Evolutionary conservation across 2,329 filamentous ascomycete genomes (phyloP).

Genomic region (Monilinia fructicola): DNA sequence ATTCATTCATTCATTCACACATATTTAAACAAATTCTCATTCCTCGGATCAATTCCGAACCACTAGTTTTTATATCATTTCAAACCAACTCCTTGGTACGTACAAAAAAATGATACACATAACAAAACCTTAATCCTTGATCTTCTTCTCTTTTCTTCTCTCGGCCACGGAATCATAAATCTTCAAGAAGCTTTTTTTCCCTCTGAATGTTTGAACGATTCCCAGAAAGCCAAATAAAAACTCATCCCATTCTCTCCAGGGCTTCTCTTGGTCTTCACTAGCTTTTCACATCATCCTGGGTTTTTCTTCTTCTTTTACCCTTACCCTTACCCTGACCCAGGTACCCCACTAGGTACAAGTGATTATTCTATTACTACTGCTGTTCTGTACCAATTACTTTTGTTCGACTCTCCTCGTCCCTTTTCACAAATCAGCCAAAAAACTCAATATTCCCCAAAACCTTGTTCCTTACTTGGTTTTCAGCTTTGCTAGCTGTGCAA

Average conservation of each 20-base stretch:
- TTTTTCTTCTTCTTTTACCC: not conserved
- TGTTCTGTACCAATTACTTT: not conserved
- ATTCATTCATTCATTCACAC: not conserved
- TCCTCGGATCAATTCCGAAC: conserved; percentile 19
- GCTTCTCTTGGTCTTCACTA: conserved; percentile 8
- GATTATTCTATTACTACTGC: too few species aligned
- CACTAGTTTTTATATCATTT: conserved; percentile 6
- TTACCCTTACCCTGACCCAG: not conserved
- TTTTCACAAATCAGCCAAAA: not conserved
- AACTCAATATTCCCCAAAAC: not conserved
- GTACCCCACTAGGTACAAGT: not conserved
- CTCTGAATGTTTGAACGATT: too few species aligned
- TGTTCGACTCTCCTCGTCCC: conserved; percentile 10
- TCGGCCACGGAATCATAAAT: not conserved
- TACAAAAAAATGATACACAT: not conserved
- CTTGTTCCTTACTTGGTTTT: conserved; percentile 17
- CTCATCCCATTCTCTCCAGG: not conserved
- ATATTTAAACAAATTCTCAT: conserved; percentile 9
- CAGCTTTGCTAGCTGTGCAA: conserved; percentile 9
- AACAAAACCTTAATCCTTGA: conserved; percentile 3
- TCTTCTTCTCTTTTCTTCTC: not conserved
- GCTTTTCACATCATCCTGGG: conserved; percentile 14
- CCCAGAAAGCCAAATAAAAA: not conserved
- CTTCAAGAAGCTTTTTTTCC: too few species aligned
- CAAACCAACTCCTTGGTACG: conserved; percentile 15